Base-by-base conservation (phyloP, 306 rosid genomes). In the Castanopsis chinensis region DNA sequence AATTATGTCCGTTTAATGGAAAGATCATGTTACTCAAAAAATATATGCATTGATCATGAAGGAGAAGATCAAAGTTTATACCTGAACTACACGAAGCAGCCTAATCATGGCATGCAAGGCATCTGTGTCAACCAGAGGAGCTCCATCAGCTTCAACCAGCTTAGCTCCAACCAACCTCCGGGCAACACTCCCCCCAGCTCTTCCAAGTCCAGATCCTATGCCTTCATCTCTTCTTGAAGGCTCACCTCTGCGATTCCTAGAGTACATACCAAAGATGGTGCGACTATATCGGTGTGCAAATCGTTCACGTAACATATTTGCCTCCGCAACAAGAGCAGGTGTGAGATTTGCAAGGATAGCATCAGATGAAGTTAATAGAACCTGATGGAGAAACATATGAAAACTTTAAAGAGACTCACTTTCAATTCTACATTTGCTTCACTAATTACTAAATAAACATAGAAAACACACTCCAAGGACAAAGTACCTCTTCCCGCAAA, bases 321-420 rank as follows among this genome's bases (percentile, higher is more conserved):
- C 98, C 93, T 94, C 98, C 41, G 98, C 97, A 69, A 94, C 96
- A 87, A 94, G 97, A 43, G 98, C 98, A 61, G 98, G 98, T 0
- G 98, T 94, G 78, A 94, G 98, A 81, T 92, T 92, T 69, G 97
- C 94, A 73, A 94, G 97, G 80, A 94, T 86, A 28, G 97, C 97
- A 85, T 94, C 98, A 74, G 98, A 94, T 57, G 98, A 94, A 37
- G 98, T 94, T 79, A 94, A 86, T 45, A 94, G 93, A 88, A 94
- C 98, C 98, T 94, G 89, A 55, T 15, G 69, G 81, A 65, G 6
- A 73, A 54, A 61, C 33, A 70, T 27, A 10, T 43, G 54, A 43
- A 76, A 49, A 41, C 2, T 11, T 11, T 49, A 55, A 25, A 86
- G 67, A 73, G 17, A 59, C 71, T 72, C 41, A 58, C 5, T 58